Percentiles rank a stretch among this genome's conserved stretches.
phyloP scores from a whole-genome alignment of 2,329 filamentous ascomycete genomes.

The Pseudocercospora vitis region DNA sequence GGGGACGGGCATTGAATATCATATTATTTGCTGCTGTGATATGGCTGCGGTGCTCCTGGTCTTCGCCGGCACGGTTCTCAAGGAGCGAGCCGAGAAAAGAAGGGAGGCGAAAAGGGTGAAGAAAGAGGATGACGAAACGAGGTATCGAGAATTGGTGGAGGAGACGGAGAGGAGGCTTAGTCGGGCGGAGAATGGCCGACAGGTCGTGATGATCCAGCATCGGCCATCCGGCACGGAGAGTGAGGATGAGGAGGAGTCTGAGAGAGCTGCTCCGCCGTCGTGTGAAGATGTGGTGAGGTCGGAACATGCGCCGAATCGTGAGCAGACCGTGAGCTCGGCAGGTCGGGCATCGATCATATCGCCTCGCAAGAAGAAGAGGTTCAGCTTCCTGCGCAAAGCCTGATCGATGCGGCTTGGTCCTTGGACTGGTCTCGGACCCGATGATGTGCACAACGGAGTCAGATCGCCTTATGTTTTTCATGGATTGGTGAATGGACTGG shows the following conservation, averaged over 20 bases:
- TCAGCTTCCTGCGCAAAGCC: background rate
- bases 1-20: no score
- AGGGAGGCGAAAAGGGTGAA: constrained; percentile 28
- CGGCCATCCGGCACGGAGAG: background rate
- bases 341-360: background rate
- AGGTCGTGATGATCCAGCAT: background rate
- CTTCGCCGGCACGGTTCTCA: constrained; percentile 25
- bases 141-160: constrained; percentile 27
- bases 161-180: constrained; percentile 28
- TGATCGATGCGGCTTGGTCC: background rate
- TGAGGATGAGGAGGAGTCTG: constrained; percentile 9
- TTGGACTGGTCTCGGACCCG: background rate
- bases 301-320: background rate
- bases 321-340: background rate
- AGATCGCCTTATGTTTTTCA: no score
- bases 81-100: constrained; percentile 27
- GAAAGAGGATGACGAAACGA: constrained; percentile 24
- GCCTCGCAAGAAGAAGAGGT: background rate
- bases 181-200: constrained; percentile 13
- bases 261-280: background rate
- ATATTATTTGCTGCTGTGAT: no score
- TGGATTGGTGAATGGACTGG: no score
- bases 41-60: constrained; percentile 34
- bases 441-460: background rate
- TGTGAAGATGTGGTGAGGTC: background rate